phyloP scores from a whole-genome alignment of 2,329 filamentous ascomycete species.

The Trichoderma sp. region DNA sequence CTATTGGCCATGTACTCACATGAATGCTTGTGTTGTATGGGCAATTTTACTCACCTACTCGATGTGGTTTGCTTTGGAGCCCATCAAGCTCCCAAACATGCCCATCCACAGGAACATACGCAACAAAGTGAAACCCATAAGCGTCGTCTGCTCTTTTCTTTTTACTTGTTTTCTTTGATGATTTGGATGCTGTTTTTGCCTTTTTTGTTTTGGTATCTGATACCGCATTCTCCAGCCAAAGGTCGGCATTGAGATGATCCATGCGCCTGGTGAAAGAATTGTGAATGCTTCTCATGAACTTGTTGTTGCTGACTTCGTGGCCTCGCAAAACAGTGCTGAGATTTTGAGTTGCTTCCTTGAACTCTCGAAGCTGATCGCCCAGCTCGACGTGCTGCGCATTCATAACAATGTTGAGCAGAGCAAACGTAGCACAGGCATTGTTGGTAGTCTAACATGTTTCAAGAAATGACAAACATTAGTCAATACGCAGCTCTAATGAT shows the following conservation, averaged over 20 bases:
- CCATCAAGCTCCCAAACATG: constrained; percentile 89
- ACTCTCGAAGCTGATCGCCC: constrained; percentile 67
- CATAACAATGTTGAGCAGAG: constrained; percentile 90
- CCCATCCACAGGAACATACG: constrained; percentile 76
- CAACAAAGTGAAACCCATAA: constrained; percentile 83
- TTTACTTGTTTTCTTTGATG: constrained; percentile 43
- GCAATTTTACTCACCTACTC: constrained; percentile 34
- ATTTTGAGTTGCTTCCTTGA: constrained; percentile 70
- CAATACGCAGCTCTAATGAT: not conserved
- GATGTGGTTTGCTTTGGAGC: constrained; percentile 66
- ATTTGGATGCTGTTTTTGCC: constrained; percentile 36
- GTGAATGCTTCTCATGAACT: constrained; percentile 77
- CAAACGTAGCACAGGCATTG: constrained; percentile 90
- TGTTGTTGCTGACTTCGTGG: constrained; percentile 70
- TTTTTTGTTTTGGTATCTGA: constrained; percentile 40
- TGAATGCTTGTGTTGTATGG: not conserved
- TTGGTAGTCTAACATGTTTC: constrained; percentile 61
- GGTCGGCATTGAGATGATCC: constrained; percentile 73
- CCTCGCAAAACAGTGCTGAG: constrained; percentile 75
- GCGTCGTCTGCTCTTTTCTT: constrained; percentile 53
- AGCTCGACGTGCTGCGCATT: constrained; percentile 70
- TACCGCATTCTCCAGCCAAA: constrained; percentile 62
- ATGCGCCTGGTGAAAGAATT: constrained; percentile 83
- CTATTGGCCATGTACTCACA: not conserved
- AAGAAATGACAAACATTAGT: not conserved